A percentile compares a stretch with the other conserved stretches of the same genome.
Conservation (phyloP, 371 early-diverging fungal genomes). For the Mortierella sp. region DNA sequence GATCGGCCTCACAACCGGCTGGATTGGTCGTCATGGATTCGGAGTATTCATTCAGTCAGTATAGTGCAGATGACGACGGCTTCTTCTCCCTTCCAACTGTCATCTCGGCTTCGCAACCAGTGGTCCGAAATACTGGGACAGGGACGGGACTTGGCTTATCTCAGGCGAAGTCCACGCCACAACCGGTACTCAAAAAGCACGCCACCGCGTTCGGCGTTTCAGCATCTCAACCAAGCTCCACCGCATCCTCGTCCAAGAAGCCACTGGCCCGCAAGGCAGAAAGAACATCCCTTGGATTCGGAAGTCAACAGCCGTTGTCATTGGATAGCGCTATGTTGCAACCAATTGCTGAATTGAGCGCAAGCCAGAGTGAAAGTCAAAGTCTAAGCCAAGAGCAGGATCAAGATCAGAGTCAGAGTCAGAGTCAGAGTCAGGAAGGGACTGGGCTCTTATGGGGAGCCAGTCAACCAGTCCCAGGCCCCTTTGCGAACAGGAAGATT, state of each 20-base stretch:
- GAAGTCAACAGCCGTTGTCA: no score
- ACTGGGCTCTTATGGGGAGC: constrained; percentile 18
- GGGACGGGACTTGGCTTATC: background rate
- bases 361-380: constrained; percentile 6
- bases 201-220: no score
- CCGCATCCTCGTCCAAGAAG: no score
- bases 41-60: background rate
- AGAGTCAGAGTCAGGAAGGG: constrained; percentile 3
- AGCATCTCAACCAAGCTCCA: no score
- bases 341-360: no score
- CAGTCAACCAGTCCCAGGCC: constrained; percentile 43
- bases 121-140: no score
- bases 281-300: background rate
- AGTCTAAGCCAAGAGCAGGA: constrained; percentile 7
- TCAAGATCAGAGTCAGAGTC: background rate
- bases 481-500: constrained; percentile 22
- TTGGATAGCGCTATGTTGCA: no score
- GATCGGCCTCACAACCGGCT: constrained; percentile 34
- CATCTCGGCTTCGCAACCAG: constrained; percentile 27
- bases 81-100: constrained; percentile 37
- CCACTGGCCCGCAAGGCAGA: no score
- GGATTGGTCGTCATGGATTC: constrained; percentile 2
- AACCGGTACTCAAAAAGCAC: no score
- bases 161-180: no score
- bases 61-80: constrained; percentile 31